phyloP scores from a whole-genome alignment of 2,329 filamentous ascomycete species.

The Sarocladium brachiariae region DNA sequence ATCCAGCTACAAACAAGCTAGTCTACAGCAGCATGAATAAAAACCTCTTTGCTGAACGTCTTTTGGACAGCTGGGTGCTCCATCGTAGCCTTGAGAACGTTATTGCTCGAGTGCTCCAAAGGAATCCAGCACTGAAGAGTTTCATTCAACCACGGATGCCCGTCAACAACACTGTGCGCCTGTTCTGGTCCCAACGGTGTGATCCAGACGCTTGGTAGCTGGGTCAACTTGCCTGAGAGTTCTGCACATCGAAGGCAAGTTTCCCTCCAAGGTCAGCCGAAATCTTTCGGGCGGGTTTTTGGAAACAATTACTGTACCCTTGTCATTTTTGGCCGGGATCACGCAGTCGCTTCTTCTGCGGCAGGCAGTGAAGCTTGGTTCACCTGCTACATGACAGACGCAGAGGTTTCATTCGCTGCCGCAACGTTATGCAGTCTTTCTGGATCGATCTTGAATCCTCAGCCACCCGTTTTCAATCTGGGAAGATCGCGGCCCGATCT shows the following conservation, averaged over 20 bases:
- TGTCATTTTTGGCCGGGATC: background rate
- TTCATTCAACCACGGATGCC: too few relatives aligned
- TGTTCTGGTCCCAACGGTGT: too few relatives aligned
- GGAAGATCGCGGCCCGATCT: conserved; percentile 4
- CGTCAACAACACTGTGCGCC: too few relatives aligned
- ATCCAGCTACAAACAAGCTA: too few relatives aligned
- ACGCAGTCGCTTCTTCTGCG: background rate
- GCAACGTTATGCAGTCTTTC: background rate
- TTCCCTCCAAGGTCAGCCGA: background rate
- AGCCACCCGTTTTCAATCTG: background rate
- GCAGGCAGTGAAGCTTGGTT: background rate
- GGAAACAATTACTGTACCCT: background rate
- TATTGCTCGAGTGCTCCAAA: too few relatives aligned
- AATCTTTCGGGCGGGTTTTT: background rate
- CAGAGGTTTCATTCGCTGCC: background rate
- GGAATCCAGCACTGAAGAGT: too few relatives aligned
- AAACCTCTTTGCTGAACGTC: too few relatives aligned
- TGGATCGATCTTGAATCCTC: background rate
- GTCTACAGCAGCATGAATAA: too few relatives aligned
- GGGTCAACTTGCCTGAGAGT: background rate
- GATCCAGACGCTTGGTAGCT: background rate
- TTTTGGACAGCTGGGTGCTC: too few relatives aligned
- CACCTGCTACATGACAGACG: background rate
- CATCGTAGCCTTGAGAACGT: too few relatives aligned
- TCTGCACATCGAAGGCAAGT: background rate